Percentiles rank a stretch among this genome's conserved stretches.
Evolutionary conservation across 805 yeast genomes (phyloP).

Genomic region (Starmera dryadoides): DNA sequence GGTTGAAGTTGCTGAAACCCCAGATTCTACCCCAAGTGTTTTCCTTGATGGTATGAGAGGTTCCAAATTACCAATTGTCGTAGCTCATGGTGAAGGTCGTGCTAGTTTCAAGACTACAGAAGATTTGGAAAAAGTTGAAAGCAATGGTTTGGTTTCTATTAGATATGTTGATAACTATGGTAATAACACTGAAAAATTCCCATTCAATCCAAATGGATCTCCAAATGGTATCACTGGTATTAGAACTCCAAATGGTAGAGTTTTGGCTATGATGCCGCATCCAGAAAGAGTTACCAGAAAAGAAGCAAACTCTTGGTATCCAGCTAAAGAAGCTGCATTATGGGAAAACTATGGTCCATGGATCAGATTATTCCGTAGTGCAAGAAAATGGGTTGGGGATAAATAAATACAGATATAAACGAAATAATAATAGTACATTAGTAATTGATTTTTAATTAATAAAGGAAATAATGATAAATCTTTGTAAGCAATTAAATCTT

Average conservation of each 20-base stretch:
- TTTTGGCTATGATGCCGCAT: constrained; percentile 98
- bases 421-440: too few relatives aligned
- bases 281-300: constrained; percentile 91
- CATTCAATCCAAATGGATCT: constrained; percentile 95
- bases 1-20: constrained; percentile 67
- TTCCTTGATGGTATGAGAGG: constrained; percentile 89
- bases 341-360: constrained; percentile 93
- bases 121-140: constrained; percentile 40
- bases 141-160: constrained; percentile 52
- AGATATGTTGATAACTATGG: constrained; percentile 92
- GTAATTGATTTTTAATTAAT: too few relatives aligned
- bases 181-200: constrained; percentile 71
- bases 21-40: constrained; percentile 41
- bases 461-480: too few relatives aligned
- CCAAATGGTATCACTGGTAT: constrained; percentile 92
- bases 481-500: too few relatives aligned
- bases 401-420: too few relatives aligned
- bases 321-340: constrained; percentile 45
- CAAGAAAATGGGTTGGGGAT: constrained; percentile 82
- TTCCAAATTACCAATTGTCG: constrained; percentile 92
- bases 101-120: constrained; percentile 56
- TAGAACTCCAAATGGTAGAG: constrained; percentile 85
- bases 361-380: constrained; percentile 87
- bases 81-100: constrained; percentile 98
- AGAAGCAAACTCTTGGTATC: constrained; percentile 90